phyloP scores from a whole-genome alignment of 2,329 filamentous ascomycete species.

The Drechslera avenae region DNA sequence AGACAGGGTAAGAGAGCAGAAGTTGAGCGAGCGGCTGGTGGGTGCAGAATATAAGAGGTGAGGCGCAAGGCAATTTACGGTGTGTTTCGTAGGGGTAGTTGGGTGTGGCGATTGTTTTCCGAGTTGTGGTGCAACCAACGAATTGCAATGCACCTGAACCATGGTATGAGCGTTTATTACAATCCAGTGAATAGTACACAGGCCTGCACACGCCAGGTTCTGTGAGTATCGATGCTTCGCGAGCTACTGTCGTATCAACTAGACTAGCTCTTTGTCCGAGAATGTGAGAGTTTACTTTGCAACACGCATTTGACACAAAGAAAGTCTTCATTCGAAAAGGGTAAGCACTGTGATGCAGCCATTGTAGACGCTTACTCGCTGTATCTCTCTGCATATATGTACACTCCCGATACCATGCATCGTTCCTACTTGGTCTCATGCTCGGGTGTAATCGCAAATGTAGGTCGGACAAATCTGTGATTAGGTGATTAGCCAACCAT shows the following conservation, averaged over 20 bases:
- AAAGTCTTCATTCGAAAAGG: constrained; percentile 15
- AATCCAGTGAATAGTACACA: not conserved
- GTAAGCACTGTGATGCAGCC: constrained; percentile 3
- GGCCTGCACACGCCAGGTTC: not conserved
- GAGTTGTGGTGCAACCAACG: not conserved
- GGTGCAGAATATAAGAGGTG: not conserved
- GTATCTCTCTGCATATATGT: constrained; percentile 14
- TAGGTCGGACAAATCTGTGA: constrained; percentile 68
- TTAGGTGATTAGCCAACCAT: constrained; percentile 11
- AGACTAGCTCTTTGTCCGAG: not conserved
- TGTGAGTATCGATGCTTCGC: not conserved
- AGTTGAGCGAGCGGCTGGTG: not conserved
- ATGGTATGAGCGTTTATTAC: not conserved
- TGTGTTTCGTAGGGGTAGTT: too few species aligned
- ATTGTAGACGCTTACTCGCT: not conserved
- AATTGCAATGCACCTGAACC: constrained; percentile 2
- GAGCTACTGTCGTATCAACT: not conserved
- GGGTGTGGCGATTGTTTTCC: not conserved
- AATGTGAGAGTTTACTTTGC: not conserved
- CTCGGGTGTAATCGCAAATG: constrained; percentile 74
- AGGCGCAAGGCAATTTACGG: too few species aligned
- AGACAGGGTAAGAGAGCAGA: not conserved
- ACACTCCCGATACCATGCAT: constrained; percentile 15
- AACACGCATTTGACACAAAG: constrained; percentile 9
- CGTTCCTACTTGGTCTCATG: constrained; percentile 61